These are phyloP conservation scores for Knufia fluminis DNA, from an alignment of 2,329 filamentous ascomycete species.

Conservation along the genomic window DNA sequence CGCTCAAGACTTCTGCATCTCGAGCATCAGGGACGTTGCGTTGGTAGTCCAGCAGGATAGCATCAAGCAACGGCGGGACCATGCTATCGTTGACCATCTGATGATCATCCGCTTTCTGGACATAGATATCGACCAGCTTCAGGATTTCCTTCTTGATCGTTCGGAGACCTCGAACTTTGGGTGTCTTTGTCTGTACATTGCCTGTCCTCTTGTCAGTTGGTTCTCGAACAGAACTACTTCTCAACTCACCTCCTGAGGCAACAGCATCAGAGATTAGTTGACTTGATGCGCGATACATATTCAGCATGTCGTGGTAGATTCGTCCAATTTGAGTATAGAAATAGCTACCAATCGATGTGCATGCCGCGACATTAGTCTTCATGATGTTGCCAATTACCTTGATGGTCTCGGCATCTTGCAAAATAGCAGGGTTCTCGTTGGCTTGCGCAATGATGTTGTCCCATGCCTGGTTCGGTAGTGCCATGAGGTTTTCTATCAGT, in stretches of 20 bases:
- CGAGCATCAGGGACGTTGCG: slow-evolving; percentile 91
- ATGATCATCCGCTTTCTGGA: slow-evolving; percentile 93
- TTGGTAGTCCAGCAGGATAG: slow-evolving; percentile 91
- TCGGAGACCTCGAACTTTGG: slow-evolving; percentile 83
- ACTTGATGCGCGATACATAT: slow-evolving; percentile 98
- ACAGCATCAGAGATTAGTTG: slow-evolving; percentile 91
- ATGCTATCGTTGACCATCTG: slow-evolving; percentile 89
- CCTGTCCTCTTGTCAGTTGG: slow-evolving; percentile 40
- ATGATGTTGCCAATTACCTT: slow-evolving; percentile 99
- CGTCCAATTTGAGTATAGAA: slow-evolving; percentile 97
- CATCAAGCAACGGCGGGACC: slow-evolving; percentile 90
- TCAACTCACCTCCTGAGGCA: slow-evolving; percentile 60
- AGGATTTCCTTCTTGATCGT: slow-evolving; percentile 99
- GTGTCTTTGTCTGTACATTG: slow-evolving; percentile 92
- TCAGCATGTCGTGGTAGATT: slow-evolving; percentile 97
- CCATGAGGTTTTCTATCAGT: slow-evolving; percentile 85
- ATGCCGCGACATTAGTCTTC: slow-evolving; percentile 99
- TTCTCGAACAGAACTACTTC: not conserved
- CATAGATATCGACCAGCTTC: slow-evolving; percentile 95
- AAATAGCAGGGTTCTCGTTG: slow-evolving; percentile 70
- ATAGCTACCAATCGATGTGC: slow-evolving; percentile 89
- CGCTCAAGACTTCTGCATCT: slow-evolving; percentile 91
- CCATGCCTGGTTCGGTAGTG: slow-evolving; percentile 87
- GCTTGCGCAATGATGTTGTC: slow-evolving; percentile 87
- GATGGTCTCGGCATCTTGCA: slow-evolving; percentile 90